Evolutionary conservation across 306 rosid species (phyloP).

Genomic region (Acacia melanoxylon): DNA sequence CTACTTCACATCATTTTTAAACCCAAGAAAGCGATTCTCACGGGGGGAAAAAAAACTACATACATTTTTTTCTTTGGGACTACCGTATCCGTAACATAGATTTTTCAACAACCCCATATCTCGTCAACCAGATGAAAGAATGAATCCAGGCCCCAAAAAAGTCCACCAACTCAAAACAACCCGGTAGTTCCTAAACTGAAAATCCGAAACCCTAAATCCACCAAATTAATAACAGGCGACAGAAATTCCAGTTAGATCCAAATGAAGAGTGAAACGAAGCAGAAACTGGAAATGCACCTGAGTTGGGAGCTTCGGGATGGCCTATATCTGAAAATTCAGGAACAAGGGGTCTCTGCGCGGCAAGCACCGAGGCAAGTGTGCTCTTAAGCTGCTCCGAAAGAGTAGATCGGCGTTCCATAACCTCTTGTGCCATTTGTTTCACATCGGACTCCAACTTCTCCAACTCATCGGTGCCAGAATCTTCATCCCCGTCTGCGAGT

Average conservation of each 20-base stretch:
- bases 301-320: conserved; percentile 13
- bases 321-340: conserved; percentile 34
- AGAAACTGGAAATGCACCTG: conserved; percentile 36
- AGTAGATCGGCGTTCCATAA: conserved; percentile 57
- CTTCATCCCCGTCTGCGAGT: neutral
- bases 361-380: conserved; percentile 50
- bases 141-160: neutral
- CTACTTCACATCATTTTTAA: neutral
- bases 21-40: neutral
- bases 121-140: neutral
- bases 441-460: conserved; percentile 61
- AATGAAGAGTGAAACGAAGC: neutral
- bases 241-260: neutral
- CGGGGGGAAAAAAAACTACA: neutral
- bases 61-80: neutral
- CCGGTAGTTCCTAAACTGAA: neutral
- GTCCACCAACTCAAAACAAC: neutral
- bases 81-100: neutral
- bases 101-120: neutral
- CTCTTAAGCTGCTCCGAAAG: conserved; percentile 65
- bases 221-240: neutral
- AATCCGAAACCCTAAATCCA: neutral
- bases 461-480: neutral
- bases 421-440: conserved; percentile 57
- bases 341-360: conserved; percentile 54